Percentiles rank a stretch among this genome's conserved stretches.
These are phyloP conservation scores for Boletus rex-veris DNA, from an alignment of 768 basidiomycete genomes.

Conservation along the genomic window DNA sequence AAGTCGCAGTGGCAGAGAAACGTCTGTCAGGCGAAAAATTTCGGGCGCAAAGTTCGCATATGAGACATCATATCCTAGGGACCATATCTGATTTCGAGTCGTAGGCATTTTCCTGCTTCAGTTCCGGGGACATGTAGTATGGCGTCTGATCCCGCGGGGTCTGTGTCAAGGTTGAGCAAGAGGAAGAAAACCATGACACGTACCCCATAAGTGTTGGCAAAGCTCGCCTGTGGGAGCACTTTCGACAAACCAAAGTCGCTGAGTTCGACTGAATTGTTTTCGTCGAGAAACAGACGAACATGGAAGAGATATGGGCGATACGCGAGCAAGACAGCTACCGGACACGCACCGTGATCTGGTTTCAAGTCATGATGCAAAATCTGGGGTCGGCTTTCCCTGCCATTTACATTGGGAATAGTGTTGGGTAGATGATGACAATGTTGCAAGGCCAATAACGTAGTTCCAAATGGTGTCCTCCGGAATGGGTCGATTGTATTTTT, in stretches of 20 bases:
- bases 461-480: too few species aligned
- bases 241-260: conserved; percentile 98
- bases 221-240: conserved; percentile 82
- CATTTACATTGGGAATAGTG: too few species aligned
- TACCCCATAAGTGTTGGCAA: conserved; percentile 96
- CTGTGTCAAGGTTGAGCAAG: background rate
- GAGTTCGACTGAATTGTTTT: conserved; percentile 81
- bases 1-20: background rate
- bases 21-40: background rate
- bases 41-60: too few species aligned
- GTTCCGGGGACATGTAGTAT: conserved; percentile 98
- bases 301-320: too few species aligned
- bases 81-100: conserved; percentile 99
- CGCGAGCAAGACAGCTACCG: too few species aligned
- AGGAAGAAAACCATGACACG: conserved; percentile 26
- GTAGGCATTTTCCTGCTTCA: conserved; percentile 96
- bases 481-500: too few species aligned
- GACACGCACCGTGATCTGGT: too few species aligned
- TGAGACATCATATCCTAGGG: conserved; percentile 78
- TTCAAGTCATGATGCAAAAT: too few species aligned
- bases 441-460: too few species aligned
- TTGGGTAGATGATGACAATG: too few species aligned
- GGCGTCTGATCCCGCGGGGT: conserved; percentile 81
- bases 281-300: conserved; percentile 62
- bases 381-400: too few species aligned